Base-by-base conservation (phyloP, 257 asterid species). In the Ophiorrhiza pumila region DNA sequence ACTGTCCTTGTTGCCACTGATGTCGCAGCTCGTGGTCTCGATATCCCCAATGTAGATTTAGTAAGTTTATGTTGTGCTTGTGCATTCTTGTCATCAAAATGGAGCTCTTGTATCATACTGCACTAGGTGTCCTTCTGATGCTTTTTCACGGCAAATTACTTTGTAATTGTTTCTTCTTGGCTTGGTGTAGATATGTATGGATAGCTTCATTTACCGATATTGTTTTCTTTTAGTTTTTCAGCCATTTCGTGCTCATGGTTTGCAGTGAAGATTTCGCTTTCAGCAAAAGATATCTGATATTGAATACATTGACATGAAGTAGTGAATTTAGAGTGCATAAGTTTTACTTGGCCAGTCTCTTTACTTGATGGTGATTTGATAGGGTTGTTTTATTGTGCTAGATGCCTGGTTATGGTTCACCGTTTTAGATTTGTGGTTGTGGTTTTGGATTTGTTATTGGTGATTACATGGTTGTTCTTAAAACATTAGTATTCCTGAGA, bases 1-100 rank as follows among this genome's bases (percentile, higher is more conserved):
- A 91, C 96, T 5, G 98, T 88, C 60, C 96, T 93, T 29, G 97
- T 93, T 74, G 98, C 98, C 27, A 93, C 98, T 68, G 98, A 92
- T 81, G 98, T 92, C 74, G 98, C 98, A 17, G 82, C 98, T 73
- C 97, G 96, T 11, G 98, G 97, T 71, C 97, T 90, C 58, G 98
- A 93, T 79, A 89, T 93, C 43, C 98, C 98, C 46, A 89, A 93
- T 77, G 98, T 93, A 76, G 98, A 93, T 81, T 87, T 93, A 69
- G 97, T 93, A 84, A 89, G 96, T 88, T 79, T 71, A 27, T 63
- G 32, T 2, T 41, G 55, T 46, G 29, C 27, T 32, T 45, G 39
- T 56, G 25, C 59, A 39, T 8, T 60, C 79, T 47, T 43, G 17
- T 45, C 64, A 25, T 37, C 58, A 42, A 43, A 37, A 68, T 32